These are phyloP conservation scores for Hygrophorus russula DNA, from an alignment of 768 basidiomycete genomes.

Conservation along the genomic window DNA sequence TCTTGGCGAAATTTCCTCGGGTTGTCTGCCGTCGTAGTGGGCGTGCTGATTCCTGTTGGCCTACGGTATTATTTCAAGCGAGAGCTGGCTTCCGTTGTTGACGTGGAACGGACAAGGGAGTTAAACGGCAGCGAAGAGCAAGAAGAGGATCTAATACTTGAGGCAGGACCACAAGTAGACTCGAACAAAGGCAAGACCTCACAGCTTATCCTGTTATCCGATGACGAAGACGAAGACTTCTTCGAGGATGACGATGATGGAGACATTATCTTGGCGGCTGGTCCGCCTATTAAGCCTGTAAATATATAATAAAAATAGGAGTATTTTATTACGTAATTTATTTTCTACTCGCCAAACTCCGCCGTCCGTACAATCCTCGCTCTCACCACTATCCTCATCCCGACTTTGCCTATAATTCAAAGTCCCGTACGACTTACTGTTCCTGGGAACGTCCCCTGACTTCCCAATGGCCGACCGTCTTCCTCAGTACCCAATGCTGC, in stretches of 20 bases:
- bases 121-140: conserved; percentile 12
- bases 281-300: conserved; percentile 45
- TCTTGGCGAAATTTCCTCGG: conserved; percentile 87
- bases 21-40: conserved; percentile 74
- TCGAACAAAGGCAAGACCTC: conserved; percentile 28
- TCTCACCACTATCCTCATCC: conserved; percentile 34
- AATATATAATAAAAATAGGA: too few relatives aligned
- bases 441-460: conserved; percentile 17
- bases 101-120: conserved; percentile 22
- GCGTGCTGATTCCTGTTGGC: conserved; percentile 90
- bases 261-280: conserved; percentile 67
- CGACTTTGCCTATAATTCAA: conserved; percentile 15
- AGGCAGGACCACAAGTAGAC: conserved; percentile 39
- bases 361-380: conserved; percentile 45
- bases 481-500: conserved; percentile 42
- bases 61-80: conserved; percentile 73
- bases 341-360: not conserved
- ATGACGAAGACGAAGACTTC: conserved; percentile 25
- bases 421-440: conserved; percentile 13
- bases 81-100: conserved; percentile 34
- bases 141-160: conserved; percentile 40
- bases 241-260: conserved; percentile 43
- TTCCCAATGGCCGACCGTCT: conserved; percentile 49
- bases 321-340: too few relatives aligned
- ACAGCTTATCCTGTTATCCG: conserved; percentile 19